Percentiles rank a stretch among this genome's conserved stretches.
phyloP scores from a whole-genome alignment of 2,329 filamentous ascomycete species.

The Phyllosticta paracitricarpa region DNA sequence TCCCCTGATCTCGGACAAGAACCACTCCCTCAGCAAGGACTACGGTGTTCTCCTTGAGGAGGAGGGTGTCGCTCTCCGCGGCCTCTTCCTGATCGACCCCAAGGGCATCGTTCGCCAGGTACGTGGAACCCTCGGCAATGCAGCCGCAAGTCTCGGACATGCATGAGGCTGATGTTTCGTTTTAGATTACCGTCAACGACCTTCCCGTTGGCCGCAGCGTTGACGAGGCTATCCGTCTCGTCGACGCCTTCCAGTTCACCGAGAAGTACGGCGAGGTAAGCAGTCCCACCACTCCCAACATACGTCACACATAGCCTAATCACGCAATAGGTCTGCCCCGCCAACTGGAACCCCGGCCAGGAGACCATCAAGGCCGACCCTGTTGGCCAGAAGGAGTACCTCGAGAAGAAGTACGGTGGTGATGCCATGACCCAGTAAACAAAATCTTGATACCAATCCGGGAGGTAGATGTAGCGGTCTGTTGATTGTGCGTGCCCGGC shows the following conservation, averaged over 20 bases:
- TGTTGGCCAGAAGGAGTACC: constrained; percentile 29
- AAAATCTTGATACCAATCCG: neutral
- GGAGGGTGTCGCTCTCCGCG: constrained; percentile 52
- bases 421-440: constrained; percentile 11
- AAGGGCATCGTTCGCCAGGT: constrained; percentile 47
- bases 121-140: constrained; percentile 12
- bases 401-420: constrained; percentile 25
- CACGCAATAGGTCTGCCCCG: constrained; percentile 26
- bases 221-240: constrained; percentile 50
- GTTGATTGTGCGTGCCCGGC: neutral
- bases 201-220: constrained; percentile 55
- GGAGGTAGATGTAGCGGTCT: neutral
- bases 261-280: constrained; percentile 32
- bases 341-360: constrained; percentile 33
- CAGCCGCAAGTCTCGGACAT: neutral
- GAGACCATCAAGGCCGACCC: constrained; percentile 32
- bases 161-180: constrained; percentile 11
- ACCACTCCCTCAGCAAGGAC: constrained; percentile 48
- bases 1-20: constrained; percentile 53
- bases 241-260: constrained; percentile 41
- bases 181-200: constrained; percentile 54
- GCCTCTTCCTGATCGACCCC: constrained; percentile 57
- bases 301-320: neutral
- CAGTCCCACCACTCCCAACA: neutral
- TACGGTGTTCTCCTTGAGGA: constrained; percentile 57